Evolutionary conservation across 1,284 basidiomycete species (phyloP).

Genomic region (Leccinum fallax): DNA sequence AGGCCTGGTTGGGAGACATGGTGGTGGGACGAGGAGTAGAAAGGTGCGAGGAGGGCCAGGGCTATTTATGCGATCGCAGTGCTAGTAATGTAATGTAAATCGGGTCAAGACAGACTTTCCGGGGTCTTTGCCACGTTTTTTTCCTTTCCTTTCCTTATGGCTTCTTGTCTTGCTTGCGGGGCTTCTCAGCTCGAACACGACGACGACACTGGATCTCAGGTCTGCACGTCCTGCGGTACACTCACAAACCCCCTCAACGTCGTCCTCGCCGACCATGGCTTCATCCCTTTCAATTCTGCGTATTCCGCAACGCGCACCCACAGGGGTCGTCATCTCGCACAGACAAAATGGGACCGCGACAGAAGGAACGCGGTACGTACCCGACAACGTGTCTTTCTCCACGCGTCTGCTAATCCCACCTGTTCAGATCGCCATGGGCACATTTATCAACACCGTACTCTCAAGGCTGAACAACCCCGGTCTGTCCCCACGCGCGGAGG

Average conservation of each 20-base stretch:
- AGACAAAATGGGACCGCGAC: slow-evolving; percentile 61
- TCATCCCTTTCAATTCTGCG: slow-evolving; percentile 33
- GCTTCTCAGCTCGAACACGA: slow-evolving; percentile 55
- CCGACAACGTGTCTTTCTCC: slow-evolving; percentile 18
- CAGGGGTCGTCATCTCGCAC: slow-evolving; percentile 56
- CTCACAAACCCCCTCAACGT: slow-evolving; percentile 61
- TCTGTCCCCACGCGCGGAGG: slow-evolving; percentile 59
- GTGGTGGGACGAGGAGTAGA: slow-evolving; percentile 34
- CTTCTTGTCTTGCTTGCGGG: slow-evolving; percentile 52
- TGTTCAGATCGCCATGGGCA: slow-evolving; percentile 57
- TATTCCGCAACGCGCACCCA: slow-evolving; percentile 39
- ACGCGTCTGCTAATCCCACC: slow-evolving; percentile 1
- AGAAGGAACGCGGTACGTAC: slow-evolving; percentile 54
- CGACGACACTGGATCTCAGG: slow-evolving; percentile 41
- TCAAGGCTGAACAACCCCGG: slow-evolving; percentile 56
- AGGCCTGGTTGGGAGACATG: slow-evolving; percentile 52
- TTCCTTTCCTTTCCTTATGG: slow-evolving; percentile 17
- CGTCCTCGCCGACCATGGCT: slow-evolving; percentile 53
- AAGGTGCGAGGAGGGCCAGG: slow-evolving; percentile 10
- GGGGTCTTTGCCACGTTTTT: slow-evolving; percentile 21
- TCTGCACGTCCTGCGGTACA: slow-evolving; percentile 69
- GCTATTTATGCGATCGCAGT: slow-evolving; percentile 27
- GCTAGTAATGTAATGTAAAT: neutral
- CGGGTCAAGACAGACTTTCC: slow-evolving; percentile 25
- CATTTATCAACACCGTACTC: slow-evolving; percentile 61